Conservation (phyloP, 495 filamentous ascomycete species). For the Geopyxis carbonaria region DNA sequence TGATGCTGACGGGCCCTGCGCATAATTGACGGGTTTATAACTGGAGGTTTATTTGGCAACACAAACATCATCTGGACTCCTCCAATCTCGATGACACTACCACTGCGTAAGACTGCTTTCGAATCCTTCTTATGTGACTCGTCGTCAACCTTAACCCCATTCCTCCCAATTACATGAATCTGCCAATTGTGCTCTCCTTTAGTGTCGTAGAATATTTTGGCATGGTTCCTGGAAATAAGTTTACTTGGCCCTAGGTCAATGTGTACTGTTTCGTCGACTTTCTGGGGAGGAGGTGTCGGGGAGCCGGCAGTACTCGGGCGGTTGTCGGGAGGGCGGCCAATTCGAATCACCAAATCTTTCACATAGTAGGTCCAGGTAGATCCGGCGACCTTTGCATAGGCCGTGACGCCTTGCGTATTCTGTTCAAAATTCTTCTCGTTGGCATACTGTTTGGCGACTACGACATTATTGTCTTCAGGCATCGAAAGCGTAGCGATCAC, state of each 20-base stretch:
- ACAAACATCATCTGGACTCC: slow-evolving; percentile 98
- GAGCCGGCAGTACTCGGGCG: slow-evolving; percentile 14
- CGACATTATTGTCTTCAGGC: slow-evolving; percentile 32
- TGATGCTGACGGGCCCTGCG: slow-evolving; percentile 31
- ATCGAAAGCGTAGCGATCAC: slow-evolving; percentile 53
- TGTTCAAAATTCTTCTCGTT: slow-evolving; percentile 55
- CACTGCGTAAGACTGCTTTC: slow-evolving; percentile 51
- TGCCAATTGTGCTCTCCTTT: slow-evolving; percentile 52
- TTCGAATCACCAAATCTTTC: slow-evolving; percentile 57
- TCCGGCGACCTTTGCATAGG: slow-evolving; percentile 86
- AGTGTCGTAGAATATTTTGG: slow-evolving; percentile 53
- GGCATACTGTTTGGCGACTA: slow-evolving; percentile 48
- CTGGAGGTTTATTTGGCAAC: slow-evolving; percentile 43
- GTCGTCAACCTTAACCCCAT: slow-evolving; percentile 72
- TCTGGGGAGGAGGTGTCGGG: slow-evolving; percentile 23
- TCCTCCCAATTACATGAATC: slow-evolving; percentile 71
- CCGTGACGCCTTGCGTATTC: slow-evolving; percentile 54
- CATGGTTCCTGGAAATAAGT: slow-evolving; percentile 75
- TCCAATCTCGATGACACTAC: slow-evolving; percentile 75
- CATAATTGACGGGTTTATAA: slow-evolving; percentile 40
- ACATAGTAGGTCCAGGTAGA: slow-evolving; percentile 92
- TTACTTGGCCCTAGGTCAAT: slow-evolving; percentile 91
- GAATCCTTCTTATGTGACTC: slow-evolving; percentile 44
- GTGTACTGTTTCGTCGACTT: slow-evolving; percentile 38
- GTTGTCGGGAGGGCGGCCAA: slow-evolving; percentile 63